Base-by-base conservation (phyloP, 805 yeast genomes). In the Suhomyces tanzawaensis region DNA sequence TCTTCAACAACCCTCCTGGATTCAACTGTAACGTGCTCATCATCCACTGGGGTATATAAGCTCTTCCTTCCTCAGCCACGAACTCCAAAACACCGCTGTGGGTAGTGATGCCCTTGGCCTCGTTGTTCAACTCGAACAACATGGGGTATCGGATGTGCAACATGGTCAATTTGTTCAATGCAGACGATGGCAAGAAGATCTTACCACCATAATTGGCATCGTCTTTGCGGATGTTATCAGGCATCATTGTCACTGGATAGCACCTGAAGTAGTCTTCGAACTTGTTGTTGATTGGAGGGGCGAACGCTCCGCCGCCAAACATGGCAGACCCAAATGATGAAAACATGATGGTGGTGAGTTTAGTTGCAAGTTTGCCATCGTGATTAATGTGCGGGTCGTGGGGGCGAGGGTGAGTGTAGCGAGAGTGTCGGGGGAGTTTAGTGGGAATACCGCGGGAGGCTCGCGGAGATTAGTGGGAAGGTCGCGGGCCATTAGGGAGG, bases 41-140 rank as follows among this genome's bases (percentile, higher is more conserved):
- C 90, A 93, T 90, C 99, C 99, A 93, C 50, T 86, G 88, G 0
- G 99, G 99, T 24, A 93, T 53, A 58, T 93, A 93, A 2, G 79
- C 93, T 40, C 99, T 73, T 13, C 99, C 99, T 67, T 93, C 99
- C 56, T 93, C 98, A 1, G 99, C 96, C 13, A 86, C 84, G 60
- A 93, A 93, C 64, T 93, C 99, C 44, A 93, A 67, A 19, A 93
- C 99, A 55, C 99, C 99, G 32, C 90, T 85, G 58, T 89, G 96
- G 0, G 97, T 87, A 6, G 58, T 66, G 22, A 70, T 57, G 14
- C 62, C 71, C 17, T 76, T 69, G 25, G 77, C 82, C 49, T 83
- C 95, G 39, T 85, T 84, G 23, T 71, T 68, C 28, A 93, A 64
- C 58, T 84, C 85, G 55, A 93, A 93, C 34, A 93, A 71, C 99